Percentiles rank a stretch among this genome's conserved stretches.
Evolutionary conservation across 176 grass and related monocot species (phyloP).

Genomic region (Raddia guianensis): DNA sequence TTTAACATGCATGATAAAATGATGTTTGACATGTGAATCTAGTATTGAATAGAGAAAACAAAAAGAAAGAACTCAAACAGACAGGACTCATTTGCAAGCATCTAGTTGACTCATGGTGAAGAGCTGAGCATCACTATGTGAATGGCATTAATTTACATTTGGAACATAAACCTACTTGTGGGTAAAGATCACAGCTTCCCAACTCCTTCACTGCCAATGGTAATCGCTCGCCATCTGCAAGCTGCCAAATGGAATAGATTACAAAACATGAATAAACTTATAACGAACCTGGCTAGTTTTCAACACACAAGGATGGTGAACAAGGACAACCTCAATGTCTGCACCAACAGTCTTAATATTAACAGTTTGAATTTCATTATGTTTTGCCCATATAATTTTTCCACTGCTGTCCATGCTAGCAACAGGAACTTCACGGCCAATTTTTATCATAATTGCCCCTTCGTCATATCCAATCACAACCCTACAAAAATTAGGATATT

Average conservation of each 20-base stretch:
- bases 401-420: slow-evolving; percentile 98
- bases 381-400: slow-evolving; percentile 99
- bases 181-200: slow-evolving; percentile 99
- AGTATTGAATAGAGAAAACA: not conserved
- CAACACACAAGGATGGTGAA: slow-evolving; percentile 32
- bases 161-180: slow-evolving; percentile 75
- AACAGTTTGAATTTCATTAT: slow-evolving; percentile 97
- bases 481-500: slow-evolving; percentile 46
- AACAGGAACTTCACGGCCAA: slow-evolving; percentile 97
- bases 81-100: slow-evolving; percentile 12
- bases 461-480: slow-evolving; percentile 98
- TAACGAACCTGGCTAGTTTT: slow-evolving; percentile 20
- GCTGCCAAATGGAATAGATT: slow-evolving; percentile 51
- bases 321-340: slow-evolving; percentile 78
- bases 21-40: slow-evolving; percentile 4
- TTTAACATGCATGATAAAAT: slow-evolving; percentile 18
- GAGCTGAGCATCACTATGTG: slow-evolving; percentile 7
- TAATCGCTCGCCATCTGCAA: slow-evolving; percentile 87
- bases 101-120: not conserved
- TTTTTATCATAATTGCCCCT: slow-evolving; percentile 99
- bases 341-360: slow-evolving; percentile 96
- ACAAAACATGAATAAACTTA: slow-evolving; percentile 15
- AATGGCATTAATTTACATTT: slow-evolving; percentile 26
- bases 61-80: not conserved
- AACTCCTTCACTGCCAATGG: slow-evolving; percentile 93